These are phyloP conservation scores for Triglochin maritima DNA, from an alignment of 106 monocot genomes.

Conservation along the genomic window DNA sequence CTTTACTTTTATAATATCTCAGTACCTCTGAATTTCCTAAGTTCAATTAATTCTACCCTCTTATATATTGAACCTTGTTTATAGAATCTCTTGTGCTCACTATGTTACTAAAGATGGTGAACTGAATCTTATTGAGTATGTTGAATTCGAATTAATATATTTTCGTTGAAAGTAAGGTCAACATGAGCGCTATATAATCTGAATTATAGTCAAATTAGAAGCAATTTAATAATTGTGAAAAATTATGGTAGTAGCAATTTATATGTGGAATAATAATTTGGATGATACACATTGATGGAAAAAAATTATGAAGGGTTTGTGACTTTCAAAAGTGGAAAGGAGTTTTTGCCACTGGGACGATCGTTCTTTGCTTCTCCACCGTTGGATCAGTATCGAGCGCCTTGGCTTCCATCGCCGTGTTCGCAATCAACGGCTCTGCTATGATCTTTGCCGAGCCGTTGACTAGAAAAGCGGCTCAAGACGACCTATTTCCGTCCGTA, in stretches of 20 bases:
- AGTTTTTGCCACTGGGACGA: slow-evolving; percentile 22
- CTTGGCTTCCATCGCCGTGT: slow-evolving; percentile 35
- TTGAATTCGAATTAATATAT: not conserved
- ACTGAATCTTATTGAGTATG: not conserved
- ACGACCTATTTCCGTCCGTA: slow-evolving; percentile 53
- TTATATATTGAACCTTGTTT: too few relatives aligned
- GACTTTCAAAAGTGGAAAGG: slow-evolving; percentile 29
- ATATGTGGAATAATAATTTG: too few relatives aligned
- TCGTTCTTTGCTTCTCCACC: slow-evolving; percentile 60
- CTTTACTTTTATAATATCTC: not conserved
- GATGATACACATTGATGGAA: too few relatives aligned
- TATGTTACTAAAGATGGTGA: not conserved
- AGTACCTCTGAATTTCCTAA: too few relatives aligned
- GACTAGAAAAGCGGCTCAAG: slow-evolving; percentile 19
- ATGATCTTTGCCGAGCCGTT: slow-evolving; percentile 41
- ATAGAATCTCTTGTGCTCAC: not conserved
- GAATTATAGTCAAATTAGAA: too few relatives aligned
- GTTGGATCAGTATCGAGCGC: slow-evolving; percentile 32
- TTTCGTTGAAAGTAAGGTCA: too few relatives aligned
- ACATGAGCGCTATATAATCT: too few relatives aligned
- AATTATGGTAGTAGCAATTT: too few relatives aligned
- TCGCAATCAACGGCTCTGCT: slow-evolving; percentile 37
- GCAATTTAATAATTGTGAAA: too few relatives aligned
- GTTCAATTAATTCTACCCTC: too few relatives aligned
- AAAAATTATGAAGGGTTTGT: slow-evolving; percentile 4